phyloP scores from a whole-genome alignment of 371 early-diverging fungal genomes.

The Massospora cicadina region DNA sequence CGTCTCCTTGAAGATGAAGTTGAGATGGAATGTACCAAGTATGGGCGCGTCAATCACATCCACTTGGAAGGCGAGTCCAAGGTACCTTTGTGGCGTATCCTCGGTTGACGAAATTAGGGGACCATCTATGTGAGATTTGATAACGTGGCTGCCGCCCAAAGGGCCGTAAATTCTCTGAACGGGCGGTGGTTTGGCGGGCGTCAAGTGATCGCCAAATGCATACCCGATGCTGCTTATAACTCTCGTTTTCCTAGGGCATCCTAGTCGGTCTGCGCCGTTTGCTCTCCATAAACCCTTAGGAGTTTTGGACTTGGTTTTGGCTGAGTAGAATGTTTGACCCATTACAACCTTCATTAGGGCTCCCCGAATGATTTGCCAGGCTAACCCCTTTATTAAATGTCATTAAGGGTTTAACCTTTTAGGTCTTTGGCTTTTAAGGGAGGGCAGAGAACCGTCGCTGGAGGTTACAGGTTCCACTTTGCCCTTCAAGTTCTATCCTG shows the following conservation, averaged over 20 bases:
- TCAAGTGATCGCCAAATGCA: constrained; percentile 50
- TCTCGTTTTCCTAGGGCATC: constrained; percentile 36
- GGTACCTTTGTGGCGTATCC: constrained; percentile 23
- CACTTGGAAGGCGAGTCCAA: constrained; percentile 43
- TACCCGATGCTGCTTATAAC: constrained; percentile 50
- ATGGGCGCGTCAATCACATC: constrained; percentile 58
- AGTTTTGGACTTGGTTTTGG: no score
- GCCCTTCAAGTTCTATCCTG: no score
- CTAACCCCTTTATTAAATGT: no score
- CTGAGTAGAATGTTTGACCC: no score
- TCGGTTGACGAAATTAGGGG: neutral
- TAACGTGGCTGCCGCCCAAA: constrained; percentile 34
- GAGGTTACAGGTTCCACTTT: no score
- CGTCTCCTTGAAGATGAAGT: constrained; percentile 76
- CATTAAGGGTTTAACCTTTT: no score
- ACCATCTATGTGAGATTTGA: constrained; percentile 55
- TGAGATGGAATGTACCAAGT: constrained; percentile 60
- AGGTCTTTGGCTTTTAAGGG: no score
- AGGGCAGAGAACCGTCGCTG: no score
- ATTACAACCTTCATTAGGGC: no score
- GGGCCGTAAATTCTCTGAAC: constrained; percentile 43
- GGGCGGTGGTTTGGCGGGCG: constrained; percentile 67
- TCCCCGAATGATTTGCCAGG: no score
- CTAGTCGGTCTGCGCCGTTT: no score
- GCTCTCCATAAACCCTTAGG: no score